Conservation (phyloP, 2,329 filamentous ascomycete species). For the Hypoxylon sp. region DNA sequence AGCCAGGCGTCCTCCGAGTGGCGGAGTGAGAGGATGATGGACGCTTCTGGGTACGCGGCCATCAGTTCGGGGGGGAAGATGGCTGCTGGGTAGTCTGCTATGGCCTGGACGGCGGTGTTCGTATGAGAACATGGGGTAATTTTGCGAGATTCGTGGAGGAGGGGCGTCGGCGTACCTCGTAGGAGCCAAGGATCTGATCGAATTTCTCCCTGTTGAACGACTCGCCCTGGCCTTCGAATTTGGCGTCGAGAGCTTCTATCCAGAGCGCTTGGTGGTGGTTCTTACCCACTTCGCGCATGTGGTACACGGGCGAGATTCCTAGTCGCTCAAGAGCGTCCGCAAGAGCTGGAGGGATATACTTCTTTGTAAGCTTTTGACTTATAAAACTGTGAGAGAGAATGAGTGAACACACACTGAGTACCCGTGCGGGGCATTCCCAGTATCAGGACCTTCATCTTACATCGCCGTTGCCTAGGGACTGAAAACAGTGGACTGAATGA, state of each 20-base stretch:
- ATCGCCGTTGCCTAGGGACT: not conserved
- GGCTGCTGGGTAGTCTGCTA: slow-evolving; percentile 53
- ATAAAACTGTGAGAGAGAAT: slow-evolving; percentile 1
- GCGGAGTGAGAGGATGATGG: slow-evolving; percentile 71
- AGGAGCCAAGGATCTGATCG: slow-evolving; percentile 55
- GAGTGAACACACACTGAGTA: slow-evolving; percentile 51
- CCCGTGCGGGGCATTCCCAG: slow-evolving; percentile 55
- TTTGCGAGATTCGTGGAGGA: too few relatives aligned
- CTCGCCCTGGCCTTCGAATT: slow-evolving; percentile 50
- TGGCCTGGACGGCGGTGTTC: slow-evolving; percentile 31
- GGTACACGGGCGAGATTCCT: slow-evolving; percentile 54
- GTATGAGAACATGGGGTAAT: too few relatives aligned
- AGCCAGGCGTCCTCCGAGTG: slow-evolving; percentile 70
- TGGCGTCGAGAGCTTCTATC: slow-evolving; percentile 55
- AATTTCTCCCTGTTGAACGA: slow-evolving; percentile 53
- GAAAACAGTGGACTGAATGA: not conserved
- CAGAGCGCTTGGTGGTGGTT: slow-evolving; percentile 55
- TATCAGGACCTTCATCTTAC: slow-evolving; percentile 54
- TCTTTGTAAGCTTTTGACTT: slow-evolving; percentile 15
- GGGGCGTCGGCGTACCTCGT: slow-evolving; percentile 45
- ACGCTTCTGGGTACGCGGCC: slow-evolving; percentile 73
- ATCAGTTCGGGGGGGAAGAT: slow-evolving; percentile 71
- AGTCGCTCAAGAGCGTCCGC: slow-evolving; percentile 52
- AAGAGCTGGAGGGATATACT: slow-evolving; percentile 45
- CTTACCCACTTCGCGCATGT: slow-evolving; percentile 55